Evolutionary conservation across 305 asterid genomes (phyloP), one percentile per base, ranked within the genome.

Genomic region (Solanum aculeatissimum): DNA sequence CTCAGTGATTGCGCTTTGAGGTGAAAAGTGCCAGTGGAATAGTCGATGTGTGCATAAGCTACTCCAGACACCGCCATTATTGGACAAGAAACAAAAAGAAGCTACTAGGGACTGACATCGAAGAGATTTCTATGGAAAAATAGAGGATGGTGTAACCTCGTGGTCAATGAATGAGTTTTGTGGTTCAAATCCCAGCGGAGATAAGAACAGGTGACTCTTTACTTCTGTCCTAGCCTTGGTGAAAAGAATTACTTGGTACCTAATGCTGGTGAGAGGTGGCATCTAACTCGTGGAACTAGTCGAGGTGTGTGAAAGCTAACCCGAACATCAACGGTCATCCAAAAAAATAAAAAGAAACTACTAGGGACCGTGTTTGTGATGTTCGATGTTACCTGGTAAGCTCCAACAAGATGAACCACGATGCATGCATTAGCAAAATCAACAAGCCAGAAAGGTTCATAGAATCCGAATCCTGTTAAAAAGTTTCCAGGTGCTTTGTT

Each of bases 381-480:
- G 47, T 51, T 77, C 2, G 19, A 77, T 29, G 65, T 51, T 77
- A 89, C 92, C 87, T 85, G 78, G 84, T 65, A 80, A 49, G 84
- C 80, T 82, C 79, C 85, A 71, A 75, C 69, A 29, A 81, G 86
- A 63, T 84, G 86, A 23, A 84, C 45, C 21, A 84, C 66, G 14
- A 84, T 60, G 75, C 86, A 84, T 7, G 43, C 74, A 47, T 84
- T 84, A 47, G 86, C 86, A 3, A 74, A 8, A 49, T 55, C 71
- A 29, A 84, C 58, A 60, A 84, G 83, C 86, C 83, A 72, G 23
- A 53, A 71, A 32, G 75, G 86, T 19, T 84, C 74, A 75, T 57
- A 84, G 63, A 85, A 85, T 4, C 85, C 85, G 18, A 58, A 80
- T 42, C 70, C 87, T 25, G 87, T 82, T 71, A 85, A 43, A 32